Evolutionary conservation across 495 filamentous ascomycete species (phyloP).

Genomic region (Xylaria castorea): DNA sequence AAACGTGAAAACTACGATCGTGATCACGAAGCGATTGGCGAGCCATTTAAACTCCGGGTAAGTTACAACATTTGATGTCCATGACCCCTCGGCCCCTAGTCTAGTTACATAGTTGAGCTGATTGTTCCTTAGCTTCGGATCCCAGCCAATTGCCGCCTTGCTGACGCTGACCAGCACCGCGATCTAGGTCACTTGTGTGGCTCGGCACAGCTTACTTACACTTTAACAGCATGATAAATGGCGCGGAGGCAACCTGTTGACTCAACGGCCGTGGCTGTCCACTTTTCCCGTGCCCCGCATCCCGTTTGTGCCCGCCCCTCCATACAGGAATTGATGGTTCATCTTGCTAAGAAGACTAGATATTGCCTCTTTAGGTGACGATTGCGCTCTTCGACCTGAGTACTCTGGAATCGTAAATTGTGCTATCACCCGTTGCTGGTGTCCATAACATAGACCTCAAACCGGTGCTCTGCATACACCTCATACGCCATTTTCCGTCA

Average conservation of each 20-base stretch:
- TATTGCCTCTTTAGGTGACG: background rate
- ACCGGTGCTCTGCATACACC: background rate
- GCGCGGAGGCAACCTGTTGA: slow-evolving; percentile 13
- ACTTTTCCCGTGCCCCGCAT: slow-evolving; percentile 6
- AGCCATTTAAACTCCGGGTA: background rate
- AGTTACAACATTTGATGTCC: background rate
- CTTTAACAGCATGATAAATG: background rate
- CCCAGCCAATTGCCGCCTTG: slow-evolving; percentile 23
- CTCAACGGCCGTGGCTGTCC: background rate
- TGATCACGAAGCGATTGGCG: slow-evolving; percentile 2
- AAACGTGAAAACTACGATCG: background rate
- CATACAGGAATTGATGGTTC: background rate
- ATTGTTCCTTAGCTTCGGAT: slow-evolving; percentile 17
- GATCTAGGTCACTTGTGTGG: slow-evolving; percentile 5
- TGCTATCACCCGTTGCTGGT: background rate
- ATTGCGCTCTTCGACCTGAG: background rate
- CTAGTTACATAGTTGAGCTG: no score
- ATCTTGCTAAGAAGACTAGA: background rate
- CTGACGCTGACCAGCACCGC: slow-evolving; percentile 3
- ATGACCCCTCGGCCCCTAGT: slow-evolving; percentile 2
- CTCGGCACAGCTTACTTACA: slow-evolving; percentile 8
- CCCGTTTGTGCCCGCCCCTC: background rate
- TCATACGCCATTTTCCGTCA: background rate
- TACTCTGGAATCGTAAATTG: no score
- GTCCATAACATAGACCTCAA: background rate